Percentiles rank a stretch among this genome's conserved stretches.
These are phyloP conservation scores for Aspergillus niger DNA, from an alignment of 2,329 filamentous ascomycete species.

Conservation along the genomic window DNA sequence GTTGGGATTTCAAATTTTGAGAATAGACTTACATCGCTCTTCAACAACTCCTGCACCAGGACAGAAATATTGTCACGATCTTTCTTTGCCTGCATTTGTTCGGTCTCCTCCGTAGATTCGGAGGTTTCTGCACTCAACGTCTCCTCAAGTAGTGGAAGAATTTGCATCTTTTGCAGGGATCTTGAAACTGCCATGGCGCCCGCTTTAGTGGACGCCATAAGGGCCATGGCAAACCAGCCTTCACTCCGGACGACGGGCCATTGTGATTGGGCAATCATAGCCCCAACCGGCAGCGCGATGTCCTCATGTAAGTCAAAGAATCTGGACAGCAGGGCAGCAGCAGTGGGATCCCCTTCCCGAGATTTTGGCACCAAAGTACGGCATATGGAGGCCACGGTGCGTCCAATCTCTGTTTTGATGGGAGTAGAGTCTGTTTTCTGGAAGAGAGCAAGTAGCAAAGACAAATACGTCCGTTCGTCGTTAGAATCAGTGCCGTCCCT, in stretches of 20 bases:
- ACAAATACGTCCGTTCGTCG: slow-evolving; percentile 41
- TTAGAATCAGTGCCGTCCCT: slow-evolving; percentile 32
- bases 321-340: slow-evolving; percentile 30
- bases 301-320: slow-evolving; percentile 40
- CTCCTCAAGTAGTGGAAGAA: slow-evolving; percentile 37
- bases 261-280: slow-evolving; percentile 49
- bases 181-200: slow-evolving; percentile 38
- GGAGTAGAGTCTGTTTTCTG: slow-evolving; percentile 46
- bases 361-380: slow-evolving; percentile 39
- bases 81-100: slow-evolving; percentile 33
- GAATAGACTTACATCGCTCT: slow-evolving; percentile 38
- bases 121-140: slow-evolving; percentile 28
- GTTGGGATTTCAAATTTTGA: not conserved
- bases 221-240: slow-evolving; percentile 52
- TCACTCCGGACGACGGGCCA: slow-evolving; percentile 53
- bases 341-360: slow-evolving; percentile 26
- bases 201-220: slow-evolving; percentile 44
- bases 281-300: slow-evolving; percentile 43
- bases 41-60: slow-evolving; percentile 42
- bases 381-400: slow-evolving; percentile 49
- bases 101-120: slow-evolving; percentile 24
- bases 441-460: slow-evolving; percentile 45
- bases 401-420: slow-evolving; percentile 51
- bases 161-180: slow-evolving; percentile 38
- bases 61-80: slow-evolving; percentile 46